Percentiles rank a stretch among this genome's conserved stretches.
Evolutionary conservation across 129 eudicot species (phyloP).

Genomic region (Chrysanthemum makinoi): DNA sequence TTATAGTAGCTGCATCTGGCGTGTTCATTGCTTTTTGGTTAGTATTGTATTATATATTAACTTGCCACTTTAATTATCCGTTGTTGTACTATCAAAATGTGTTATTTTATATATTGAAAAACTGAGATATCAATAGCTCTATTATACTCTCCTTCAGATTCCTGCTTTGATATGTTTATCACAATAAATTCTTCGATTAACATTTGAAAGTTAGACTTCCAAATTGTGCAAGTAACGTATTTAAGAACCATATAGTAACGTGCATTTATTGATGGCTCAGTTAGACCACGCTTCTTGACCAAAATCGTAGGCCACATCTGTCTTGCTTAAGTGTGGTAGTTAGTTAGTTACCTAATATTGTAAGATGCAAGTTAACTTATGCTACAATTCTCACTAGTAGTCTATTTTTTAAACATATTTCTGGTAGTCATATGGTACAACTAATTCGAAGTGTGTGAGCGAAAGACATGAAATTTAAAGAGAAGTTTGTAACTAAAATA

Average conservation of each 20-base stretch:
- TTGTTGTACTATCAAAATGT: slow-evolving; percentile 24
- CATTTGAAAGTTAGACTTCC: no score
- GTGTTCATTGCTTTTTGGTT: slow-evolving; percentile 13
- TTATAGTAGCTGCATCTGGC: slow-evolving; percentile 13
- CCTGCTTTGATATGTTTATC: no score
- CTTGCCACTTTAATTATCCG: slow-evolving; percentile 17
- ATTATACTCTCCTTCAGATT: no score
- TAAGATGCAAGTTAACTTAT: not conserved
- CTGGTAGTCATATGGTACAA: no score
- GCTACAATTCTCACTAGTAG: not conserved
- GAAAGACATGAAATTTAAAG: no score
- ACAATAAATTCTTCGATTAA: no score
- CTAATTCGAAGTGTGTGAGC: no score
- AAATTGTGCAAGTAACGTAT: no score
- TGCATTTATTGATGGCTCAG: not conserved
- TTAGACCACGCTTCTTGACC: not conserved
- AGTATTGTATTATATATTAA: slow-evolving; percentile 15
- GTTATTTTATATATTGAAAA: not conserved
- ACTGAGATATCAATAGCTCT: no score
- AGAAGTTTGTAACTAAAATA: no score
- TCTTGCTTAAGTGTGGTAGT: not conserved
- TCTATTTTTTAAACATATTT: no score
- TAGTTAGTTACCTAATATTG: not conserved
- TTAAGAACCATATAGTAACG: no score
- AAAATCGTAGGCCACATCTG: not conserved